Evolutionary conservation across 1,284 basidiomycete species (phyloP).

Genomic region (Cystobasidium slooffiae): DNA sequence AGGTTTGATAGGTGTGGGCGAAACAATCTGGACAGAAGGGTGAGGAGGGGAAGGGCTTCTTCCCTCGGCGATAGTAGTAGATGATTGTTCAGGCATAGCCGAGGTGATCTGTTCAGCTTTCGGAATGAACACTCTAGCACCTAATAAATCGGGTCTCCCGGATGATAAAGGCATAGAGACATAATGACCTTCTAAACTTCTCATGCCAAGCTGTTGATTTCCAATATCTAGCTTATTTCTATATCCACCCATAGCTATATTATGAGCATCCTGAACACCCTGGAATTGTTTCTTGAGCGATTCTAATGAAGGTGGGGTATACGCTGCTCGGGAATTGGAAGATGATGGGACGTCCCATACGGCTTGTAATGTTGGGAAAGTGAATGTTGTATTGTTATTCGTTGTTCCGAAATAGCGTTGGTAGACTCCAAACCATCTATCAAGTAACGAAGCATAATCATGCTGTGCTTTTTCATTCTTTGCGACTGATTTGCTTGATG

Average conservation of each 20-base stretch:
- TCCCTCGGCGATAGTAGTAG: background rate
- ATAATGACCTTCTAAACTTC: slow-evolving; percentile 37
- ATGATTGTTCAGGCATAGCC: background rate
- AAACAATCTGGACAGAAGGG: slow-evolving; percentile 28
- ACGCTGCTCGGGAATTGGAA: slow-evolving; percentile 26
- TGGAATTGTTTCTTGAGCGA: slow-evolving; percentile 41
- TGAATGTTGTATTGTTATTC: slow-evolving; percentile 62
- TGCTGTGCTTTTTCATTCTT: slow-evolving; percentile 57
- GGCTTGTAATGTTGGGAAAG: slow-evolving; percentile 70
- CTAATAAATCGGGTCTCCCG: slow-evolving; percentile 33
- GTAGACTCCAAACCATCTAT: slow-evolving; percentile 89
- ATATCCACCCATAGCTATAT: slow-evolving; percentile 1
- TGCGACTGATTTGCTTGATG: slow-evolving; percentile 55
- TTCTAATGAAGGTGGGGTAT: slow-evolving; percentile 41
- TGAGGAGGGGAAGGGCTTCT: slow-evolving; percentile 16
- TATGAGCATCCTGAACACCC: slow-evolving; percentile 21
- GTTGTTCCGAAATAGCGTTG: slow-evolving; percentile 76
- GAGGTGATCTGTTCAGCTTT: background rate
- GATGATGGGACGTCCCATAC: slow-evolving; percentile 67
- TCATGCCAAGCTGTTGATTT: background rate
- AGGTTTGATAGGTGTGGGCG: slow-evolving; percentile 41
- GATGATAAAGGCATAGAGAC: slow-evolving; percentile 35
- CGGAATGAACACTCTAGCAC: slow-evolving; percentile 35
- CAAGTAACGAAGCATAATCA: slow-evolving; percentile 76
- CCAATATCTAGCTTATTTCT: background rate